These are phyloP conservation scores for Ustilago crameri DNA, from an alignment of 1,284 basidiomycete genomes.

Conservation along the genomic window DNA sequence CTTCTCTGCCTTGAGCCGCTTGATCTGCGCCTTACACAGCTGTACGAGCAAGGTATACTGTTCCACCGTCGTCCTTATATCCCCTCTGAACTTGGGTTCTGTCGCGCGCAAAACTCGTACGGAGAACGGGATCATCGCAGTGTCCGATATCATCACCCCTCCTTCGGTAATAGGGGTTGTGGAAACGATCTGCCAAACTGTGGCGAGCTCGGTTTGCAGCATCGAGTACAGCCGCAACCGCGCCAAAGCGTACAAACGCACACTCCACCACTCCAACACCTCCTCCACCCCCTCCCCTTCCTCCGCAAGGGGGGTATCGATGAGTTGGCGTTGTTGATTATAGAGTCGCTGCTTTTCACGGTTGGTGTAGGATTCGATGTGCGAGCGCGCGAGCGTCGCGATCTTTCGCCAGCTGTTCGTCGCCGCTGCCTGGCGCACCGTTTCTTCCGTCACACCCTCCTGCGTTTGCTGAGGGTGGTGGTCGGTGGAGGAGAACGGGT, in stretches of 20 bases:
- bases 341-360: neutral
- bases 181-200: slow-evolving; percentile 17
- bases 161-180: neutral
- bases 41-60: slow-evolving; percentile 16
- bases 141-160: slow-evolving; percentile 1
- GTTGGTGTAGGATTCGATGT: slow-evolving; percentile 11
- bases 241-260: slow-evolving; percentile 40
- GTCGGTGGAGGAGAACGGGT: slow-evolving; percentile 16
- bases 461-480: neutral
- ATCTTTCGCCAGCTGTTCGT: slow-evolving; percentile 43
- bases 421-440: slow-evolving; percentile 15
- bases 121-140: slow-evolving; percentile 25
- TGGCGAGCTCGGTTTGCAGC: slow-evolving; percentile 34
- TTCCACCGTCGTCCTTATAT: slow-evolving; percentile 8
- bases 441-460: slow-evolving; percentile 2
- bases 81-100: slow-evolving; percentile 25
- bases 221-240: slow-evolving; percentile 38
- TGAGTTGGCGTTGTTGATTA: neutral
- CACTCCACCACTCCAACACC: slow-evolving; percentile 44
- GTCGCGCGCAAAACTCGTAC: slow-evolving; percentile 27
- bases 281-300: slow-evolving; percentile 5
- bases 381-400: slow-evolving; percentile 14
- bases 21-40: slow-evolving; percentile 18
- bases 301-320: neutral
- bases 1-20: neutral